Percentiles rank a stretch among this genome's conserved stretches.
phyloP scores from a whole-genome alignment of 768 basidiomycete genomes.

The Hygrocybe coccinea region DNA sequence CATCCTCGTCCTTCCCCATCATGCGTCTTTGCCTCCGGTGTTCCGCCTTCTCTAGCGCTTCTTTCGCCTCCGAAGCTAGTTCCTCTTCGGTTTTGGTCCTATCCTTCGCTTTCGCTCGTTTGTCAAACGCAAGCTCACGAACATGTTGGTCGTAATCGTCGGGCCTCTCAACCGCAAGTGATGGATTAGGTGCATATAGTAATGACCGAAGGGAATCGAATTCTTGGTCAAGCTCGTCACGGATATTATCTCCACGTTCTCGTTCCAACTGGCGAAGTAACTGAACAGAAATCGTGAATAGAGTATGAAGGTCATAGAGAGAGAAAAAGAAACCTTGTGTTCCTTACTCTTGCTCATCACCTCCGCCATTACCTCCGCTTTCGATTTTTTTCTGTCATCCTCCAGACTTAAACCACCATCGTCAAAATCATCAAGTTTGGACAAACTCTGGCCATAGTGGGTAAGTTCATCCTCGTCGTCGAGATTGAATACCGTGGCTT shows the following conservation, averaged over 20 bases:
- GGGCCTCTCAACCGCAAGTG: constrained; percentile 39
- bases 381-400: constrained; percentile 78
- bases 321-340: constrained; percentile 62
- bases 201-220: constrained; percentile 76
- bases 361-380: constrained; percentile 96
- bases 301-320: not conserved
- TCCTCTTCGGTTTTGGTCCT: constrained; percentile 97
- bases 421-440: constrained; percentile 81
- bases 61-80: constrained; percentile 81
- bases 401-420: constrained; percentile 56
- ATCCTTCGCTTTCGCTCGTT: constrained; percentile 90
- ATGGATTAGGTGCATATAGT: constrained; percentile 55
- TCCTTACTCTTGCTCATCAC: constrained; percentile 96
- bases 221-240: constrained; percentile 84
- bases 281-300: constrained; percentile 36
- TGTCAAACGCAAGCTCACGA: constrained; percentile 87
- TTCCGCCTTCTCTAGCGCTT: constrained; percentile 82
- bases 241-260: constrained; percentile 78
- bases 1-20: constrained; percentile 72
- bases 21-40: constrained; percentile 71
- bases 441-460: constrained; percentile 85
- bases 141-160: constrained; percentile 90
- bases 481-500: constrained; percentile 77
- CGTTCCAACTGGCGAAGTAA: constrained; percentile 81
- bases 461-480: constrained; percentile 90